Conservation (phyloP, 257 asterid species). For the Thymus quinquecostatus region DNA sequence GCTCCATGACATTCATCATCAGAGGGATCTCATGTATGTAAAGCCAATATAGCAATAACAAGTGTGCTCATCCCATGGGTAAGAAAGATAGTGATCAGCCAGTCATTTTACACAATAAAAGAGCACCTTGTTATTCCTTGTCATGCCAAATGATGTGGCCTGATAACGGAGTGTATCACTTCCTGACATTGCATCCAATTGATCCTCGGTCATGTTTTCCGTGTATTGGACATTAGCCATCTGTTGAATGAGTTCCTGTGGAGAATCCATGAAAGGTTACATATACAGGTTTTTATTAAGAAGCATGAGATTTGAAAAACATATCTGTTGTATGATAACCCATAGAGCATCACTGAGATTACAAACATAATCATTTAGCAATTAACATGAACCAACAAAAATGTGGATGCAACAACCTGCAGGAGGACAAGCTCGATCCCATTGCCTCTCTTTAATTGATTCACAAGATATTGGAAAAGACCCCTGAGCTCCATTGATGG, state of each 20-base stretch:
- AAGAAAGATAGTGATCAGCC: neutral
- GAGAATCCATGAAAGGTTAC: constrained; percentile 34
- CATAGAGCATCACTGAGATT: constrained; percentile 38
- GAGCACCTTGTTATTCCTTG: constrained; percentile 88
- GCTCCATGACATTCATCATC: constrained; percentile 12
- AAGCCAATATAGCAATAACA: neutral
- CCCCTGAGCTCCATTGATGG: constrained; percentile 99
- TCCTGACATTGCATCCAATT: constrained; percentile 98
- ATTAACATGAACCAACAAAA: constrained; percentile 23
- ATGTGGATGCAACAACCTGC: constrained; percentile 56
- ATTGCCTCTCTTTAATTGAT: constrained; percentile 94
- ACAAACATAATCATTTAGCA: constrained; percentile 23
- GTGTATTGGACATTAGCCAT: constrained; percentile 99
- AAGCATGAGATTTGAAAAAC: constrained; percentile 33
- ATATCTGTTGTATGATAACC: constrained; percentile 70
- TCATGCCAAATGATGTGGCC: constrained; percentile 93
- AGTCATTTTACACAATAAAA: neutral
- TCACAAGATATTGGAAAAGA: constrained; percentile 95
- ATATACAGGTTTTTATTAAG: constrained; percentile 26
- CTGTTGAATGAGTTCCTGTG: constrained; percentile 96
- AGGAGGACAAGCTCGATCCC: constrained; percentile 97
- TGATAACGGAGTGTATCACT: constrained; percentile 98
- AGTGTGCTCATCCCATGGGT: constrained; percentile 14
- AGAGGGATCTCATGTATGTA: neutral
- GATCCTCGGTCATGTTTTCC: constrained; percentile 99